Conservation (phyloP, 1,284 basidiomycete genomes). For the Anthracocystis setariae region DNA sequence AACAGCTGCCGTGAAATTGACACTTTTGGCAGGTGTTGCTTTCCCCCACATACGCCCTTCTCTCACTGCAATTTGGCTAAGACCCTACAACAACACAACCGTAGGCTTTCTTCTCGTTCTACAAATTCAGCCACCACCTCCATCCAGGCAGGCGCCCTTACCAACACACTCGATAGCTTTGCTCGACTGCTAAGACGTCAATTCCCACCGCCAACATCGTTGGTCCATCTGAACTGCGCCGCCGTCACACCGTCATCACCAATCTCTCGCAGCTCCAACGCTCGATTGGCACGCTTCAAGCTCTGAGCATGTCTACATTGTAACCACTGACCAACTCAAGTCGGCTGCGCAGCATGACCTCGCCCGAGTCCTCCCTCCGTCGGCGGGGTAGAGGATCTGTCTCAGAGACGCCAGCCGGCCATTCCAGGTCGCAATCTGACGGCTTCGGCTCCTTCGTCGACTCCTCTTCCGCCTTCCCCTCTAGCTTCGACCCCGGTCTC, state of each 20-base stretch:
- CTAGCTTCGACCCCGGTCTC: slow-evolving; percentile 31
- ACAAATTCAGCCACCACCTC: no score
- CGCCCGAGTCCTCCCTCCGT: slow-evolving; percentile 40
- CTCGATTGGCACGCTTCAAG: background rate
- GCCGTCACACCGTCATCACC: background rate
- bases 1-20: background rate
- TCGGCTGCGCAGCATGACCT: slow-evolving; percentile 22
- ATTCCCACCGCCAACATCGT: no score
- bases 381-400: slow-evolving; percentile 41
- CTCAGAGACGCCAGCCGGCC: slow-evolving; percentile 16
- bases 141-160: no score
- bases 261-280: background rate
- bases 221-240: background rate
- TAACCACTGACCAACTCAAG: background rate
- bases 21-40: slow-evolving; percentile 4
- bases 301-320: slow-evolving; percentile 9
- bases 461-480: slow-evolving; percentile 26
- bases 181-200: no score
- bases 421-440: slow-evolving; percentile 33
- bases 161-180: no score
- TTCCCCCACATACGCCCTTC: background rate
- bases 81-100: no score
- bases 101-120: no score
- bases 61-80: background rate
- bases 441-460: slow-evolving; percentile 53